Evolutionary conservation across 805 yeast genomes (phyloP), one percentile per base, ranked within the genome.

Genomic region (Ogataea salicorniae): DNA sequence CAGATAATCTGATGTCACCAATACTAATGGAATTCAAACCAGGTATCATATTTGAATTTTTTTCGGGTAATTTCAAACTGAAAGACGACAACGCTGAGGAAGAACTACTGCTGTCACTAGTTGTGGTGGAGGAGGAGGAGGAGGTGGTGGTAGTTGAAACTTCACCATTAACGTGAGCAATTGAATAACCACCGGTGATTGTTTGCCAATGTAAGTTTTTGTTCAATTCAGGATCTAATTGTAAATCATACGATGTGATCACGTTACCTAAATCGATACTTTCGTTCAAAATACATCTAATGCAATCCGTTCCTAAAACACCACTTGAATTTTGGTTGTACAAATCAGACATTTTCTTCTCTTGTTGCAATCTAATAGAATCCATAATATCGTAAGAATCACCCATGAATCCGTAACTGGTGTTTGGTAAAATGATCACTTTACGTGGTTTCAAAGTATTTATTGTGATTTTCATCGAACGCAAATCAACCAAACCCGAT

Each of bases 1-100:
- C 96, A 0, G 94, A 86, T 23, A 94, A 71, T 51, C 86, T 77
- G 39, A 94, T 81, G 62, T 91, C 96, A 36, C 99, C 99, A 49
- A 94, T 87, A 16, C 86, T 43, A 86, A 68, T 34, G n/a, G 51
- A 51, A 37, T 48, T 50, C 18, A 54, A 49, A 2, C 46, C 54
- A 34, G 55, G 54, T 40, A 53, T 46, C 46, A 53, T 35, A 33
- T 44, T 45, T 20, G 54, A 33, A 33, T 43, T 26, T 26, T 26
- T 51, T 20, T 45, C 40, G 11, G 54, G 54, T 8, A 48, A 34
- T 9, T 41, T 49, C 9, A 58, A 53, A 44, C 46, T 47, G 20
- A 56, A 41, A 13, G 42, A 39, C 34, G 9, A 41, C 35, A 9
- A 46, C 47, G 18, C 50, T 54, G 34, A 49, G 1, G 31, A 26